Base-by-base conservation (phyloP, 805 yeast species). In the Ogataea trehalophila region DNA sequence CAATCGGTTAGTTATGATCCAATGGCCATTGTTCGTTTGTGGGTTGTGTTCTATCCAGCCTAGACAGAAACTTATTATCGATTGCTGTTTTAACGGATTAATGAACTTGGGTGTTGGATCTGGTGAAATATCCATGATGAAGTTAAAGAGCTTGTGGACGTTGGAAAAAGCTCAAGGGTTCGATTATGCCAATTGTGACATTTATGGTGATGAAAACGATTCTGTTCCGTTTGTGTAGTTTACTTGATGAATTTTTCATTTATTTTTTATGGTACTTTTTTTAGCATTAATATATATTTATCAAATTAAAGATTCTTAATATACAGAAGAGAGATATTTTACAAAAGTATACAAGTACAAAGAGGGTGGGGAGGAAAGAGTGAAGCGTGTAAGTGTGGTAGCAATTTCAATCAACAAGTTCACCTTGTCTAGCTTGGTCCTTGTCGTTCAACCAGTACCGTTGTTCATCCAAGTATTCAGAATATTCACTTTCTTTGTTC, bases 381-480 rank as follows among this genome's bases (percentile, higher is more conserved):
- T 20, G 20, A 20, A 20, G 20, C 13, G 6, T 15, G 15, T 4
- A 7, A n/a, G 8, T 14, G 34, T 2, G 20, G 20, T 22, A 26
- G 14, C 7, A 34, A 20, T 50, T 11, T 26, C 33, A 57, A n/a
- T 57, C 64, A 37, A 58, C 48, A 40, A 66, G 44, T 50, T 72
- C 75, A 15, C 69, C 64, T 16, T 61, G 48, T 51, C 69, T 66
- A 17, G 66, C 55, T 42, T 67, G 66, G 44, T 75, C 79, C 49
- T 66, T 72, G 45, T 65, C 63, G 40, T 67, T 67, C 26, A 68
- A 61, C 56, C 65, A 60, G 41, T 69, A 60, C 43, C 77, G 60
- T 54, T 71, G 67, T 42, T 62, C 59, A 42, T 72, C 72, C 49
- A 54, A 18, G 42, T 56, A 52, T 41, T 58, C 67, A 51, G 70